Percentiles rank a stretch among this genome's conserved stretches.
Evolutionary conservation across 352 stramenopile species (phyloP).

Genomic region (Elongisporangium undulatum): DNA sequence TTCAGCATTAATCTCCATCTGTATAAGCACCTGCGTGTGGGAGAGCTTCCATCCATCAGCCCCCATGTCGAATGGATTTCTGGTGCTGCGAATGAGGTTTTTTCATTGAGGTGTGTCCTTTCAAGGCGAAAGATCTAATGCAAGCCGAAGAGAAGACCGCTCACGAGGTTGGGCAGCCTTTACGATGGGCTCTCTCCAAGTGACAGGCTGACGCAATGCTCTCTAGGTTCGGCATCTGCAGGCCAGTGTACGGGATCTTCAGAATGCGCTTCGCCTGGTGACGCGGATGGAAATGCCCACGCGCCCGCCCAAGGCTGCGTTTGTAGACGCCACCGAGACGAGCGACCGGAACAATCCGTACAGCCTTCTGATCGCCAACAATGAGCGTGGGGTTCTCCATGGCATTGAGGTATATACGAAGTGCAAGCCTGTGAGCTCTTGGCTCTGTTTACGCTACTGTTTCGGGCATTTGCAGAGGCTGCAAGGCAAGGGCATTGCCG

Average conservation of each 20-base stretch:
- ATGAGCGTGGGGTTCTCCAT: slow-evolving; percentile 34
- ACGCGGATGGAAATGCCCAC: slow-evolving; percentile 6
- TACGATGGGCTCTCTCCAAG: neutral
- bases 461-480: slow-evolving; percentile 30
- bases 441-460: neutral
- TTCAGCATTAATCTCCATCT: too few relatives aligned
- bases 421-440: neutral
- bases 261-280: slow-evolving; percentile 25
- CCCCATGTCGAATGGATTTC: too few relatives aligned
- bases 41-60: too few relatives aligned
- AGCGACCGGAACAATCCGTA: slow-evolving; percentile 18
- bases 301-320: slow-evolving; percentile 5
- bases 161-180: slow-evolving; percentile 7
- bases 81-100: neutral
- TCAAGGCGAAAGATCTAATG: slow-evolving; percentile 4
- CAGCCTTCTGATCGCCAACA: slow-evolving; percentile 41
- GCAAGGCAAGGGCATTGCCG: slow-evolving; percentile 21
- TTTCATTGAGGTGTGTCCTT: neutral
- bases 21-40: too few relatives aligned
- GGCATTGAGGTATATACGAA: slow-evolving; percentile 24
- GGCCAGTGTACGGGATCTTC: slow-evolving; percentile 30
- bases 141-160: slow-evolving; percentile 13
- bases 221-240: slow-evolving; percentile 24
- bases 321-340: slow-evolving; percentile 9
- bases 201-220: neutral